phyloP scores from a whole-genome alignment of 2,329 filamentous ascomycete species.

The Sporothrix curviconia region DNA sequence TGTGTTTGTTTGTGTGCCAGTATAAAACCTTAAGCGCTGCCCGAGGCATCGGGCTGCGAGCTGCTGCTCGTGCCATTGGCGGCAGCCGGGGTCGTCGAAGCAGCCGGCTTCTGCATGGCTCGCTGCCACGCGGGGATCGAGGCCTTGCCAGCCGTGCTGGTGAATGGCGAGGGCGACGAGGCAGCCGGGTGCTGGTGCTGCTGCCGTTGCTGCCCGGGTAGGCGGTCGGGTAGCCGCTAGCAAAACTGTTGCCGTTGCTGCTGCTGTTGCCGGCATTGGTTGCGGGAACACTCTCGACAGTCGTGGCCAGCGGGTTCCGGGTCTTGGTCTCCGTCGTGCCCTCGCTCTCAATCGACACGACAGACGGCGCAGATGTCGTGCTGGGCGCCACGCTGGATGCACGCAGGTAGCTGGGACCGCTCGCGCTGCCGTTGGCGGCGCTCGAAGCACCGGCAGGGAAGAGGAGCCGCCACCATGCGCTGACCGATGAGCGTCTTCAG shows the following conservation, averaged over 20 bases:
- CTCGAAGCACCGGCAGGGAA: conserved; percentile 30
- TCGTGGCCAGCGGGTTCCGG: conserved; percentile 17
- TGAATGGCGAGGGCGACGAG: conserved; percentile 40
- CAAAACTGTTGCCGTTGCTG: conserved; percentile 22
- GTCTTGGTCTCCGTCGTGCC: conserved; percentile 22
- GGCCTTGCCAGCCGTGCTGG: conserved; percentile 49
- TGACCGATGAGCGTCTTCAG: conserved; percentile 78
- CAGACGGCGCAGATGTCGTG: conserved; percentile 18
- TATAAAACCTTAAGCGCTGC: conserved; percentile 12
- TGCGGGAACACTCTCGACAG: conserved; percentile 20
- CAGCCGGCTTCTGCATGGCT: conserved; percentile 58
- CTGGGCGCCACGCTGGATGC: conserved; percentile 21
- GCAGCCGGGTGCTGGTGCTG: conserved; percentile 23
- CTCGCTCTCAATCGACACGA: conserved; percentile 13
- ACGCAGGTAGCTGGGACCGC: conserved; percentile 25
- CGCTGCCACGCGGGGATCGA: conserved; percentile 77
- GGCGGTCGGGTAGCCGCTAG: conserved; percentile 10
- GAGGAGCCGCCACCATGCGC: too few relatives aligned
- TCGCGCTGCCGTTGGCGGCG: neutral
- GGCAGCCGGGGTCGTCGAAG: conserved; percentile 34
- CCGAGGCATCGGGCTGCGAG: conserved; percentile 4
- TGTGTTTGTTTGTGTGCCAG: neutral
- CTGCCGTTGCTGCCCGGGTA: conserved; percentile 2
- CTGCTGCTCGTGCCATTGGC: conserved; percentile 5
- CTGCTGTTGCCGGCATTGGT: neutral